A percentile compares a stretch with the other conserved stretches of the same genome.
Evolutionary conservation across 2,329 filamentous ascomycete genomes (phyloP).

Genomic region (Ophiostoma ulmi): DNA sequence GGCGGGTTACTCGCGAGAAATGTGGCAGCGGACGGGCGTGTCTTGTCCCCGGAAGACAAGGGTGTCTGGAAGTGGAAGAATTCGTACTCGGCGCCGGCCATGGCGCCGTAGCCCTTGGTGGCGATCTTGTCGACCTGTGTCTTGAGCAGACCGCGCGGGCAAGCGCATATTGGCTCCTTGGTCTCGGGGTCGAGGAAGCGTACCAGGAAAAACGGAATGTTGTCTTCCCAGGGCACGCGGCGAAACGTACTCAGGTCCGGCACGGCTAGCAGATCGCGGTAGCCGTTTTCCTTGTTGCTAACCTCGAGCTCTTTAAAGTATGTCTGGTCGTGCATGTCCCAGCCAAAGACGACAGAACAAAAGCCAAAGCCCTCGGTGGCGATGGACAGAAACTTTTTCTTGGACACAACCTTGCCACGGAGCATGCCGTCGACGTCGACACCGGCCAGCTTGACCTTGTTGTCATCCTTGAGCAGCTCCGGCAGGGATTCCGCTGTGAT

Average conservation of each 20-base stretch:
- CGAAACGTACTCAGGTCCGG: slow-evolving; percentile 74
- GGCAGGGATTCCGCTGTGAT: slow-evolving; percentile 62
- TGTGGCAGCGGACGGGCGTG: slow-evolving; percentile 55
- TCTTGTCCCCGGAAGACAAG: slow-evolving; percentile 34
- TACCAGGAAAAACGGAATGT: slow-evolving; percentile 79
- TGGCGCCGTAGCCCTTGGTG: slow-evolving; percentile 66
- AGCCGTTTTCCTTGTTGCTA: slow-evolving; percentile 87
- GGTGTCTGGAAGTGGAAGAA: slow-evolving; percentile 87
- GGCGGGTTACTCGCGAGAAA: slow-evolving; percentile 71
- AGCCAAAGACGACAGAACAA: slow-evolving; percentile 90
- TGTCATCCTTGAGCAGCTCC: slow-evolving; percentile 63
- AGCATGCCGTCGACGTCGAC: slow-evolving; percentile 82
- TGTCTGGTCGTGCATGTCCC: slow-evolving; percentile 94
- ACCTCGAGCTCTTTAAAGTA: slow-evolving; percentile 81
- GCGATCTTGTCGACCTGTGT: slow-evolving; percentile 62
- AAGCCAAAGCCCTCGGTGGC: slow-evolving; percentile 81
- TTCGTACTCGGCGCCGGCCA: slow-evolving; percentile 93
- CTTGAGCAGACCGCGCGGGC: slow-evolving; percentile 71
- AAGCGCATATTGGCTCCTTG: slow-evolving; percentile 64
- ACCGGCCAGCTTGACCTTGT: slow-evolving; percentile 79
- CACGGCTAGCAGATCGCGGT: slow-evolving; percentile 76
- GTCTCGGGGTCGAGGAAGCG: slow-evolving; percentile 80
- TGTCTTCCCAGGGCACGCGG: slow-evolving; percentile 84
- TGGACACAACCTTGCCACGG: slow-evolving; percentile 85
- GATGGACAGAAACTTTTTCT: slow-evolving; percentile 85